These are phyloP conservation scores for Pichia rugopelliculosa DNA, from an alignment of 805 yeast genomes.

Conservation along the genomic window DNA sequence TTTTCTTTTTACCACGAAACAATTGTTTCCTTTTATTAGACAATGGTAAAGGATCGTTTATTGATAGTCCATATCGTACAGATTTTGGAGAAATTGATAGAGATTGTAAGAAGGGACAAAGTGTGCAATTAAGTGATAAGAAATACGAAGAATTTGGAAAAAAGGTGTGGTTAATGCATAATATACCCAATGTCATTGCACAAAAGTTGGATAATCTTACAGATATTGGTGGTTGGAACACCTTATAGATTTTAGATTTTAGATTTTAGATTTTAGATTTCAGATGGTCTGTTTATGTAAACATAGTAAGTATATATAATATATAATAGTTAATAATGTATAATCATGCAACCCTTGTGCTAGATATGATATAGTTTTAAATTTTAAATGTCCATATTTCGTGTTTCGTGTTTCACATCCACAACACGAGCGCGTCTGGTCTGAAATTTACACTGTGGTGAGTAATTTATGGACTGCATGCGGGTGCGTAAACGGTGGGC, in stretches of 20 bases:
- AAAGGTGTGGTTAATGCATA: constrained; percentile 71
- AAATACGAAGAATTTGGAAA: constrained; percentile 62
- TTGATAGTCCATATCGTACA: constrained; percentile 78
- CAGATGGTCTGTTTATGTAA: no score
- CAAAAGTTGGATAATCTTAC: constrained; percentile 69
- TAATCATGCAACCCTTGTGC: no score
- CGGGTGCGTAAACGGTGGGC: background rate
- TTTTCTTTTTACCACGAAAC: constrained; percentile 65
- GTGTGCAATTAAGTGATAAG: constrained; percentile 53
- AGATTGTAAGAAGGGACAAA: constrained; percentile 63
- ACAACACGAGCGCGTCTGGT: background rate
- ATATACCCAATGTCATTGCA: constrained; percentile 67
- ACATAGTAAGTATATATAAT: no score
- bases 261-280: no score
- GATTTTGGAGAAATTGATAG: constrained; percentile 80
- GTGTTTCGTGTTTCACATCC: no score
- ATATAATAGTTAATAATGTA: no score
- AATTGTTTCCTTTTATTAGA: constrained; percentile 57
- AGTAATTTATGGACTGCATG: background rate
- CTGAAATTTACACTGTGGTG: background rate
- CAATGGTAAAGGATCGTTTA: constrained; percentile 75
- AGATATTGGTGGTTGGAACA: constrained; percentile 96
- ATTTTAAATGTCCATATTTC: no score
- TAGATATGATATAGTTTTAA: no score
- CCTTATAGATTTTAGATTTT: constrained; percentile 52